Base-by-base conservation (phyloP, 768 basidiomycete species). In the Lentinula boryana region DNA sequence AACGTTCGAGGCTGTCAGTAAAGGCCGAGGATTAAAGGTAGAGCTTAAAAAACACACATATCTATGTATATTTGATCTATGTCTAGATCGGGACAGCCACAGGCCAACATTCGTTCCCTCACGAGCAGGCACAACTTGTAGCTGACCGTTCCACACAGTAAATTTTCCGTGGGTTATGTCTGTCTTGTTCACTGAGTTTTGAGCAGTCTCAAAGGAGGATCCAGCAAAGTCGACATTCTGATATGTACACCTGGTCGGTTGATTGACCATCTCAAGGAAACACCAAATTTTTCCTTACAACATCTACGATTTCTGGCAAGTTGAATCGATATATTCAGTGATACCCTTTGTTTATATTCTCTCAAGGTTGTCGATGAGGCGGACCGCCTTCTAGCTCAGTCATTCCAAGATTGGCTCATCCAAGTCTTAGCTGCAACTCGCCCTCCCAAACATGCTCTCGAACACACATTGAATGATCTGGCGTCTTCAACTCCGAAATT, bases 201-300 rank as follows among this genome's bases (percentile, higher is more conserved):
- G 16, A 16, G 16, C 36, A 94, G 91, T 27, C 71, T 93, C 35
- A 77, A 80, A 21, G 95, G 95, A 4, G 95, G 96, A 8, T 90
- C 88, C 2, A 95, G 93, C 71, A 93, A 87, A 71, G 82, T 98
- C 36, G 97, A 98, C 70, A 87, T 99, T 59, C 75, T 99, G 51
- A 91, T 99, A 60, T 97, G 93, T 63, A 99, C 97, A 0, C 97
- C 97, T 0, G 97, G 97, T 35, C 80, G 97, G 50, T 71, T 99
- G 51, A 97, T 98, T 33, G 97, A 99, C 69, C 97, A 98, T 71
- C 74, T 99, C 40, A 85, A 84, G 54, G 87, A 85, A 27, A 98
- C 97, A 0, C 86, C 84, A 0, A 93, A 94, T 64, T 97, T 98
- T 70, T 89, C 93, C 1, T 74, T 98, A 33, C 95, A 97, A 67